Evolutionary conservation across 345 rosid species (phyloP).

Genomic region (Eucalyptus curtisii): DNA sequence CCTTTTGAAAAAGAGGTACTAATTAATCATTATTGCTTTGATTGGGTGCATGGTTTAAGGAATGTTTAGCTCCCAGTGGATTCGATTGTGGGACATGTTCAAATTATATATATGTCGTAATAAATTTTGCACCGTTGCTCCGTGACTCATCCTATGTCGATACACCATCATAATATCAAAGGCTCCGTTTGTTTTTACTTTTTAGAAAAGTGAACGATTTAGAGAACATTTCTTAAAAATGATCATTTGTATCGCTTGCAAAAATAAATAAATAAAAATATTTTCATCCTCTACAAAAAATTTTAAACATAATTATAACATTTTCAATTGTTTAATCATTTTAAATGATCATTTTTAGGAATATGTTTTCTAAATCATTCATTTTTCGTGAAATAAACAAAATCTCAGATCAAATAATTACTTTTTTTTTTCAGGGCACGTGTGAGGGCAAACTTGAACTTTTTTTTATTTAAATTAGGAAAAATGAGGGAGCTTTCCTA

Average conservation of each 20-base stretch:
- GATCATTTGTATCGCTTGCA: no score
- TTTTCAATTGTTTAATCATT: no score
- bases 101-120: not conserved
- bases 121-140: not conserved
- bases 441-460: not conserved
- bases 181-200: no score
- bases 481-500: not conserved
- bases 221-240: no score
- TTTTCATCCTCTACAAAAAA: no score
- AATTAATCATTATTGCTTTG: not conserved
- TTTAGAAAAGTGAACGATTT: no score
- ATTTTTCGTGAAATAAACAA: no score
- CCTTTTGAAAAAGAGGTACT: not conserved
- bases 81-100: not conserved
- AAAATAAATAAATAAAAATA: no score
- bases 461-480: not conserved
- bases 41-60: not conserved
- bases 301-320: no score
- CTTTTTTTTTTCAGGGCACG: accelerated
- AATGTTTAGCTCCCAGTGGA: not conserved
- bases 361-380: no score
- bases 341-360: no score
- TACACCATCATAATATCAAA: not conserved
- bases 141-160: not conserved
- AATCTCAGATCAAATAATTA: not conserved